Evolutionary conservation across 1,284 basidiomycete genomes (phyloP).

Genomic region (Austroboletus novae-zelandiae): DNA sequence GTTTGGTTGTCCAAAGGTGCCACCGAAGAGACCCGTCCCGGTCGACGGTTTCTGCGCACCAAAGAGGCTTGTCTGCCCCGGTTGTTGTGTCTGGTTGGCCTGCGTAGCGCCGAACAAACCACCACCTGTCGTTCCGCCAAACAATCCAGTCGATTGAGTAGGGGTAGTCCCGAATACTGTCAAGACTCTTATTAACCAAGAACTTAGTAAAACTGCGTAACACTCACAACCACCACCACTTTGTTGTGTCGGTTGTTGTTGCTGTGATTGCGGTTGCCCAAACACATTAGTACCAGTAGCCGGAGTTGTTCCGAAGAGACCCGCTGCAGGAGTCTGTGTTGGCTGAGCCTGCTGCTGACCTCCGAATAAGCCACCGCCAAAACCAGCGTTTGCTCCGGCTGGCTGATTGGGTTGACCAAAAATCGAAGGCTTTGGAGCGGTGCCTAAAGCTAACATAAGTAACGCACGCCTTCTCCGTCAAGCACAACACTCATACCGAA

Average conservation of each 20-base stretch:
- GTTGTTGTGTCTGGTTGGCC: conserved; percentile 33
- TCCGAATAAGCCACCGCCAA: conserved; percentile 27
- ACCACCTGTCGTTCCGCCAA: conserved; percentile 30
- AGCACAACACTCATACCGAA: conserved; percentile 20
- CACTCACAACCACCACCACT: conserved; percentile 29
- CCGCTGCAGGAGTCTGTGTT: conserved; percentile 30
- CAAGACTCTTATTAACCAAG: conserved; percentile 8
- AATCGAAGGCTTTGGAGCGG: conserved; percentile 44
- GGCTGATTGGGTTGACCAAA: conserved; percentile 39
- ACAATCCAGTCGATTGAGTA: conserved; percentile 31
- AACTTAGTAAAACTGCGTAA: not conserved
- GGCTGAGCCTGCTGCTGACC: conserved; percentile 32
- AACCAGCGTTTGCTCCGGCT: conserved; percentile 23
- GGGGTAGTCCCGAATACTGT: conserved; percentile 27
- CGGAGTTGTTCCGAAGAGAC: conserved; percentile 36
- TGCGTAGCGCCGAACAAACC: conserved; percentile 50
- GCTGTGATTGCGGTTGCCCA: conserved; percentile 34
- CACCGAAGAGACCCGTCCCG: conserved; percentile 28
- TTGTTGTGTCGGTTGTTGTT: conserved; percentile 35
- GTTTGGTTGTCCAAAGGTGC: conserved; percentile 36
- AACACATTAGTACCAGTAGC: conserved; percentile 34
- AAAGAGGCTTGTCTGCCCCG: conserved; percentile 35
- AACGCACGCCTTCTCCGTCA: not conserved
- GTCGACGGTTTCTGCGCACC: conserved; percentile 32
- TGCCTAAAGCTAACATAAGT: conserved; percentile 15